phyloP scores from a whole-genome alignment of 441 rosid species.

The Cnidoscolus chayamansa region DNA sequence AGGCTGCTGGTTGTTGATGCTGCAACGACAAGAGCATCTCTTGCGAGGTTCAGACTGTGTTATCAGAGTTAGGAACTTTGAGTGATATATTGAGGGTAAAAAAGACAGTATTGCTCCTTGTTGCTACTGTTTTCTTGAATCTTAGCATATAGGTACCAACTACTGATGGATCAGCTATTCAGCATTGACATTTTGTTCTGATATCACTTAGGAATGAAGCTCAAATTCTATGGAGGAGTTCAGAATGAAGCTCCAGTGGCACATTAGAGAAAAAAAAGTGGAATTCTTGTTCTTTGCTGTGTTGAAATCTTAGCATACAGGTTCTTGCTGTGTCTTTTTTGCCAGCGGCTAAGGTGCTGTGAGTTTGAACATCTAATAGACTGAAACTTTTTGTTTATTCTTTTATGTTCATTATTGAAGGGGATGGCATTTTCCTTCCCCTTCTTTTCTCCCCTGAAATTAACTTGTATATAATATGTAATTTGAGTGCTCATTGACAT shows the following conservation, averaged over 20 bases:
- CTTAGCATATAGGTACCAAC: not conserved
- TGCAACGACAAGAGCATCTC: not conserved
- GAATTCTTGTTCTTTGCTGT: not conserved
- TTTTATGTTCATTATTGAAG: not conserved
- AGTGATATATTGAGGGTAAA: not conserved
- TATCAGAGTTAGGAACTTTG: not conserved
- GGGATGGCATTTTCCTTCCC: not conserved
- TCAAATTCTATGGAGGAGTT: not conserved
- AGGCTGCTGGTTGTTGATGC: constrained; percentile 70
- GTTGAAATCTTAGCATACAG: not conserved
- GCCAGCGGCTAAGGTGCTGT: not conserved
- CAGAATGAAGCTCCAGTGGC: not conserved
- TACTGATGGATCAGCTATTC: not conserved
- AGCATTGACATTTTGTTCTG: not conserved
- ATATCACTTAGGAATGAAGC: not conserved
- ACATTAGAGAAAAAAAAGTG: not conserved
- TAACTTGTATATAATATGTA: not conserved
- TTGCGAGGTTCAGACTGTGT: not conserved
- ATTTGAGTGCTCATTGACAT: not conserved
- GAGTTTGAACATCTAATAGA: not conserved
- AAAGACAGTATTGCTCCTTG: not conserved
- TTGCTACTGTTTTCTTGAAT: not conserved
- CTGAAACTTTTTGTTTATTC: not conserved
- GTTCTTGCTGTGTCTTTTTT: too few relatives aligned
- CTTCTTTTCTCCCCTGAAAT: not conserved